Base-by-base conservation (phyloP, 2,329 filamentous ascomycete genomes). In the Alternaria postmessia region DNA sequence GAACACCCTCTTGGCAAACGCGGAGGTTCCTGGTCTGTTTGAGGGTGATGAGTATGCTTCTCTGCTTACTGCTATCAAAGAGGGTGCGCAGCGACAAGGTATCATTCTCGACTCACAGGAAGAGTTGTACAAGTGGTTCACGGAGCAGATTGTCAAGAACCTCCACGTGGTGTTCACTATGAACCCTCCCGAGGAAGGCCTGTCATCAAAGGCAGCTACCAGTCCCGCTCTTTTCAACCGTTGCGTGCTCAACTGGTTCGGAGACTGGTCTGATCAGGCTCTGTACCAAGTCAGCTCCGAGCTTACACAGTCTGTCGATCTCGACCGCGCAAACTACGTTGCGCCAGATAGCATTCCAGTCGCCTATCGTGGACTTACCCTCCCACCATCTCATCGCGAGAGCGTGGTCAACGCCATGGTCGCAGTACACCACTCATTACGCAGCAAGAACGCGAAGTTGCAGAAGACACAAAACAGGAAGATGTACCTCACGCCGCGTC, bases 51-150 rank as follows among this genome's bases (percentile, higher is more conserved):
- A 99, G 69, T 94, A 96, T 71, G 93, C 95, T 16, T 92, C 95
- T n/a, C 84, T 99, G 65, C 98, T 99, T 95, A 99, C 96, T 26
- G 93, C 94, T 56, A 99, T 96, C 84, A 98, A 97, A 79, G 95
- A 99, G 82, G 96, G 95, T 61, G 94, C 95, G 20, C 95, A 99
- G 78, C 90, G 94, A 63, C 95, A 99, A 82, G 95, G 95, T 48
- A 85, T 98, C 59, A 88, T 98, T 60, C 87, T 99, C 1, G 95
- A 99, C 81, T 98, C 95, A 1, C 94, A 97, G 69, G 96, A 99
- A 81, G 95, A 99, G 79, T 85, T 99, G n/a, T 99, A 99, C 86
- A 98, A 98, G 82, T 99, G 95, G 95, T 99, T 99, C 82, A 99
- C 96, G 0, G 92, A 96, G 72, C 95, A 99, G 79, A 98, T 99